Evolutionary conservation across 495 filamentous ascomycete genomes (phyloP), one percentile per base, ranked within the genome.

Genomic region (Podospora pseudopauciseta): DNA sequence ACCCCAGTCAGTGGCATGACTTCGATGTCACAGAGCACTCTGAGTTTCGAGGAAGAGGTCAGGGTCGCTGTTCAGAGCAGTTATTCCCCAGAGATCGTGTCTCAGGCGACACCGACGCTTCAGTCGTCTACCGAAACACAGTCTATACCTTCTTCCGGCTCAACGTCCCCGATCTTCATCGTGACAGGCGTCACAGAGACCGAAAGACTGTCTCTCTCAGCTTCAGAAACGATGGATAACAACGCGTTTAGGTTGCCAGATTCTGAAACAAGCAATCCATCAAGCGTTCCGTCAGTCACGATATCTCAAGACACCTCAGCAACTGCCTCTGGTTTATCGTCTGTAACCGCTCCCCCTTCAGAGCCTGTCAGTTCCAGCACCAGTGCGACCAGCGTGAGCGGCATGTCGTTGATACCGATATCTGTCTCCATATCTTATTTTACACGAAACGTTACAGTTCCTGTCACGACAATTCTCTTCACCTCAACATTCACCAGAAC

Each of bases 401-500:
- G 67, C 39, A 65, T 63, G 0, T 26, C 5, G 27, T 4, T 67
- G 27, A 11, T 68, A 4, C 60, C 70, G 3, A 64, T 72, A 26
- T 66, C 65, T 0, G 20, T 23, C 1, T 71, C 58, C 0, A 59
- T 70, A 13, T 72, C 68, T 26, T 65, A 11, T 18, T 72, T 69
- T 15, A 73, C 70, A 26, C 64, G 26, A 18, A 65, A 65, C 5
- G 60, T 65, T 54, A 73, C 72, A 30, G 30, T 67, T 9, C 58
- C 65, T 0, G 20, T 63, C 1, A 63, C 72, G 18, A 67, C 70
- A 0, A 32, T 70, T 15, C 63, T 30, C 7, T 28, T 34, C 39
- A 74, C 72, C 0, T 44, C 66, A 7, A 64, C 26, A 3, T 60
- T 70, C 6, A 69, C 67, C 7, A 39, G 53, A 9, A 65, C 54